phyloP scores from a whole-genome alignment of 768 basidiomycete species.

The Aureoboletus auriporus region DNA sequence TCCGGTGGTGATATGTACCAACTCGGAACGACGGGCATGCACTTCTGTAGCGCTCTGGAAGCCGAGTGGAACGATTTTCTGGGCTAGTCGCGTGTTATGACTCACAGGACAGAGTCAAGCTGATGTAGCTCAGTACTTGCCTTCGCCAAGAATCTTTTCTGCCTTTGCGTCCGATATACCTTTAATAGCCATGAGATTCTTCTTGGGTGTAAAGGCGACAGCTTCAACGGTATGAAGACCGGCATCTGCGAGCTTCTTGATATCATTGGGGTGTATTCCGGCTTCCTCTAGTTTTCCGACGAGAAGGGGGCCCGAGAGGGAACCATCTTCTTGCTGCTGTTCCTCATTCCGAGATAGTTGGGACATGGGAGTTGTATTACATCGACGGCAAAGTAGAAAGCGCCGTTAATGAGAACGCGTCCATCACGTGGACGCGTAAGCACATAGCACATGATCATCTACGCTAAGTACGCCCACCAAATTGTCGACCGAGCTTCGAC shows the following conservation, averaged over 20 bases:
- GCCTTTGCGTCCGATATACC: slow-evolving; percentile 97
- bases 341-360: slow-evolving; percentile 52
- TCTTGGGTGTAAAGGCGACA: slow-evolving; percentile 96
- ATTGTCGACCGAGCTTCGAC: slow-evolving; percentile 48
- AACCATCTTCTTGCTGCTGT: slow-evolving; percentile 47
- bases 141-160: slow-evolving; percentile 91
- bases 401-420: slow-evolving; percentile 20
- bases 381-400: neutral
- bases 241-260: slow-evolving; percentile 91
- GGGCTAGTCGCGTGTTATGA: slow-evolving; percentile 47
- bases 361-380: slow-evolving; percentile 27
- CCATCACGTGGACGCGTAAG: slow-evolving; percentile 30
- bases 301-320: slow-evolving; percentile 76
- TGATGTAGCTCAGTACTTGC: slow-evolving; percentile 38
- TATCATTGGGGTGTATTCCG: slow-evolving; percentile 85
- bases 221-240: slow-evolving; percentile 93
- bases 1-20: slow-evolving; percentile 95
- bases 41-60: slow-evolving; percentile 99
- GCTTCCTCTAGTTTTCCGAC: slow-evolving; percentile 83
- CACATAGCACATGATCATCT: neutral
- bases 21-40: slow-evolving; percentile 89
- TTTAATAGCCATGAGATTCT: slow-evolving; percentile 83
- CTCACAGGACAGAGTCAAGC: slow-evolving; percentile 1
- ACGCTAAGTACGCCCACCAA: neutral
- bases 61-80: slow-evolving; percentile 94